Percentiles rank a stretch among this genome's conserved stretches.
Evolutionary conservation across 106 monocot species (phyloP).

Genomic region (Gastrodia elata): DNA sequence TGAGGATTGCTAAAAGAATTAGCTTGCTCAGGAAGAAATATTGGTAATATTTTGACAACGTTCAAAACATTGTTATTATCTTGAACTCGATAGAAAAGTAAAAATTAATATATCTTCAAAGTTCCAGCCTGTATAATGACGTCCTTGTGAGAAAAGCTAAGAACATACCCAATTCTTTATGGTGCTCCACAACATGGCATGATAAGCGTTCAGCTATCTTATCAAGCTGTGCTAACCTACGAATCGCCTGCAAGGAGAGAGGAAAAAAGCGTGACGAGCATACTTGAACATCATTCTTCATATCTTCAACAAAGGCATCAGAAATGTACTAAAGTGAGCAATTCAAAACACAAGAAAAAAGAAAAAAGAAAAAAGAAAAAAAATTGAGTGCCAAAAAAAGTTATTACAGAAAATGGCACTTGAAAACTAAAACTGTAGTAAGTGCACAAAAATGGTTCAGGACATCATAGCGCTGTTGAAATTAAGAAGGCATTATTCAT

Average conservation of each 20-base stretch:
- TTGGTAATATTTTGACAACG: too few species aligned
- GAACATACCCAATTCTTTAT: slow-evolving; percentile 92
- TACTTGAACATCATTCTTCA: background rate
- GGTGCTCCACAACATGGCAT: slow-evolving; percentile 96
- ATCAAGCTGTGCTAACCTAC: slow-evolving; percentile 84
- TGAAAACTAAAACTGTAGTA: background rate
- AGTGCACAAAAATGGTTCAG: background rate
- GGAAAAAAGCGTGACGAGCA: background rate
- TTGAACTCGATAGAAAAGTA: background rate
- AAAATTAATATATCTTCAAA: slow-evolving; percentile 1
- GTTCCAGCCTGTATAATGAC: background rate
- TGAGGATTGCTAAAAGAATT: background rate
- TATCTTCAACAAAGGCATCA: background rate
- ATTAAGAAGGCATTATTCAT: background rate
- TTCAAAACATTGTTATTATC: background rate
- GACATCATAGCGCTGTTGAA: background rate
- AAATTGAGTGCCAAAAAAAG: background rate
- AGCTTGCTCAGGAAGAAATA: too few species aligned
- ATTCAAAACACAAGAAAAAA: background rate
- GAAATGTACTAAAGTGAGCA: background rate
- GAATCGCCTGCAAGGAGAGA: slow-evolving; percentile 48
- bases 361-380: background rate
- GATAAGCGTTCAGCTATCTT: slow-evolving; percentile 76
- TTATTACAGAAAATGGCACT: background rate
- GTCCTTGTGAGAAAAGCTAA: background rate